A percentile compares a stretch with the other conserved stretches of the same genome.
Conservation (phyloP, 805 yeast genomes). For the Candida koratica region DNA sequence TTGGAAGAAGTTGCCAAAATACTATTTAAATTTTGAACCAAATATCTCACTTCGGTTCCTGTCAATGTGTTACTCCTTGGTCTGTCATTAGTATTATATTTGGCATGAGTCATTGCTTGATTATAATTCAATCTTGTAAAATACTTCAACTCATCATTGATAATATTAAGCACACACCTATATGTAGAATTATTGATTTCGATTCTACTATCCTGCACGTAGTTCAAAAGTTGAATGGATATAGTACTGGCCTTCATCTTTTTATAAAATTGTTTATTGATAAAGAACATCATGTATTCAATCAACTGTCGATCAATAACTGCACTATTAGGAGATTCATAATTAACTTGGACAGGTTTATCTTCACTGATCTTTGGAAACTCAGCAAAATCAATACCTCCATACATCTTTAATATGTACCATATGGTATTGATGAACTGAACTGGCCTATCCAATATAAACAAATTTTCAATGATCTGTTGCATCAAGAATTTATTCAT, state of each 20-base stretch:
- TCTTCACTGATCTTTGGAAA: slow-evolving; percentile 7
- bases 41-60: slow-evolving; percentile 3
- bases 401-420: slow-evolving; percentile 33
- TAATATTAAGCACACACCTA: neutral
- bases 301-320: slow-evolving; percentile 28
- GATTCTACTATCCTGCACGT: slow-evolving; percentile 1
- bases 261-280: slow-evolving; percentile 15
- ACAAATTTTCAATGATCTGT: slow-evolving; percentile 28
- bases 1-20: neutral
- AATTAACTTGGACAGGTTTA: slow-evolving; percentile 5
- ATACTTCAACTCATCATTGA: slow-evolving; percentile 7
- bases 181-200: neutral
- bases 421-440: slow-evolving; percentile 31
- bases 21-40: neutral
- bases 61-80: slow-evolving; percentile 1
- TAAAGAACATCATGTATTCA: slow-evolving; percentile 32
- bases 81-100: neutral
- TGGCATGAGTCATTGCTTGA: slow-evolving; percentile 1
- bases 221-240: slow-evolving; percentile 5
- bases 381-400: slow-evolving; percentile 20
- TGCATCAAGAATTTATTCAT: slow-evolving; percentile 32
- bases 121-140: slow-evolving; percentile 9
- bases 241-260: slow-evolving; percentile 7
- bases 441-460: slow-evolving; percentile 26
- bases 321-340: slow-evolving; percentile 4